Conservation (phyloP, 768 basidiomycete genomes). For the Kwoniella sp. region DNA sequence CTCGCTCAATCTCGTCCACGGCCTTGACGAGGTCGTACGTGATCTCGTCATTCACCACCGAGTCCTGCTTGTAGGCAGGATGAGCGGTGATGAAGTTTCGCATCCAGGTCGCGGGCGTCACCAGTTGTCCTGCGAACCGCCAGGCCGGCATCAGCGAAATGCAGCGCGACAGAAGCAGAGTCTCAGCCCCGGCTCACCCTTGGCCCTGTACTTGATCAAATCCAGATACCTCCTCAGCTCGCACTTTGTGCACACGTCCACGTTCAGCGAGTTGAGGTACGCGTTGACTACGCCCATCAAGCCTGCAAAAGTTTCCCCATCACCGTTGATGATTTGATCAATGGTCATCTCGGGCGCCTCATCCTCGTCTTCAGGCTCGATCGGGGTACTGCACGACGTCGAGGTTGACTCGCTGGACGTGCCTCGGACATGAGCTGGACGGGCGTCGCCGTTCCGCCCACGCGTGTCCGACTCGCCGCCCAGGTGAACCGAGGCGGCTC, state of each 20-base stretch:
- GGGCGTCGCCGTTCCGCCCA: background rate
- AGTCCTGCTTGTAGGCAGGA: conserved; percentile 86
- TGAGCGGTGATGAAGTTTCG: conserved; percentile 85
- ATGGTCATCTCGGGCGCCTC: conserved; percentile 92
- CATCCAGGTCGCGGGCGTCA: conserved; percentile 90
- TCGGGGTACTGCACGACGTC: conserved; percentile 19
- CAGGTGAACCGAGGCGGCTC: background rate
- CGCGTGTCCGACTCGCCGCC: background rate
- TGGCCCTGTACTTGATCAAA: conserved; percentile 69
- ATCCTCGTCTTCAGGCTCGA: conserved; percentile 53
- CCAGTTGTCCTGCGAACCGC: conserved; percentile 60
- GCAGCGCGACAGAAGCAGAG: background rate
- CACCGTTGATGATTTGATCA: conserved; percentile 91
- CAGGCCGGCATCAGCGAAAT: background rate
- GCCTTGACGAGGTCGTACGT: conserved; percentile 89
- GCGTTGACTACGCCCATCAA: conserved; percentile 72
- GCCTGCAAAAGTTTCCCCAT: conserved; percentile 70
- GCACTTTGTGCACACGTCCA: conserved; percentile 59
- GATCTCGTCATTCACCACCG: conserved; percentile 83
- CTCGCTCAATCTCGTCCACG: conserved; percentile 68
- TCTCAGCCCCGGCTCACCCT: conserved; percentile 57
- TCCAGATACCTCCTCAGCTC: conserved; percentile 74
- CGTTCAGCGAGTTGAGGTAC: conserved; percentile 81
- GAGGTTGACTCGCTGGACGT: conserved; percentile 5
- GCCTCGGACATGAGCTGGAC: background rate